phyloP scores from a whole-genome alignment of 2,329 filamentous ascomycete species.

The Paecilomyces formosus region DNA sequence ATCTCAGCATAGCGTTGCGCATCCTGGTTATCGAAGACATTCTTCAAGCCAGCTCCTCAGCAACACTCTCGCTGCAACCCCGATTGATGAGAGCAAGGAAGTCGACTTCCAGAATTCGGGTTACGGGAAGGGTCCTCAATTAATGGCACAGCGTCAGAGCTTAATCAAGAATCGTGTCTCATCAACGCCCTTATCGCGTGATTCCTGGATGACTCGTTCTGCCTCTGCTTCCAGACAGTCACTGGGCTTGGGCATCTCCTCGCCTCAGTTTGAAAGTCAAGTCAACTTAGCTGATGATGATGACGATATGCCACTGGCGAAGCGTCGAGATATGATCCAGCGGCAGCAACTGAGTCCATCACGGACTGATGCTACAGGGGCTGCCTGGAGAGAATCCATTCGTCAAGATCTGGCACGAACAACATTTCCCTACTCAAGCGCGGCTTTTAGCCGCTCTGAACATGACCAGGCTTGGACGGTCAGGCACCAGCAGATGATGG shows the following conservation, averaged over 20 bases:
- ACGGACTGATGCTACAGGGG: slow-evolving; percentile 49
- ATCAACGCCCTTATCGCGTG: slow-evolving; percentile 25
- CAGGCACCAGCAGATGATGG: slow-evolving; percentile 51
- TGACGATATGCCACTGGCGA: slow-evolving; percentile 66
- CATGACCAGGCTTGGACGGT: slow-evolving; percentile 56
- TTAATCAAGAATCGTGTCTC: slow-evolving; percentile 37
- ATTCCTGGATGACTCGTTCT: slow-evolving; percentile 21
- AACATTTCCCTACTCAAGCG: slow-evolving; percentile 21
- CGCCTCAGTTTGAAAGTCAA: slow-evolving; percentile 6
- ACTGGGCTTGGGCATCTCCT: slow-evolving; percentile 9
- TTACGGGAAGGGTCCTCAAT: slow-evolving; percentile 32
- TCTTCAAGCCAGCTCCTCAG: slow-evolving; percentile 16
- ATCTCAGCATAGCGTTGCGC: background rate
- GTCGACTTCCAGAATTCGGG: slow-evolving; percentile 10
- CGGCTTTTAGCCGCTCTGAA: slow-evolving; percentile 36
- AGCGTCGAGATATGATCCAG: slow-evolving; percentile 56
- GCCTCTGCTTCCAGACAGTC: slow-evolving; percentile 16
- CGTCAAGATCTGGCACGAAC: slow-evolving; percentile 51
- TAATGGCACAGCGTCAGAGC: slow-evolving; percentile 49
- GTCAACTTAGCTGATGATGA: slow-evolving; percentile 38
- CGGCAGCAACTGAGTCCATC: slow-evolving; percentile 32
- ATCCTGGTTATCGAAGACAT: slow-evolving; percentile 6
- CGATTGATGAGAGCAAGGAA: slow-evolving; percentile 8
- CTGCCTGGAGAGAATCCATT: slow-evolving; percentile 60
- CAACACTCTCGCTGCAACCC: slow-evolving; percentile 6